Percentiles rank a stretch among this genome's conserved stretches.
Evolutionary conservation across 805 yeast genomes (phyloP).

Genomic region (Lipomyces yamanashiensis): DNA sequence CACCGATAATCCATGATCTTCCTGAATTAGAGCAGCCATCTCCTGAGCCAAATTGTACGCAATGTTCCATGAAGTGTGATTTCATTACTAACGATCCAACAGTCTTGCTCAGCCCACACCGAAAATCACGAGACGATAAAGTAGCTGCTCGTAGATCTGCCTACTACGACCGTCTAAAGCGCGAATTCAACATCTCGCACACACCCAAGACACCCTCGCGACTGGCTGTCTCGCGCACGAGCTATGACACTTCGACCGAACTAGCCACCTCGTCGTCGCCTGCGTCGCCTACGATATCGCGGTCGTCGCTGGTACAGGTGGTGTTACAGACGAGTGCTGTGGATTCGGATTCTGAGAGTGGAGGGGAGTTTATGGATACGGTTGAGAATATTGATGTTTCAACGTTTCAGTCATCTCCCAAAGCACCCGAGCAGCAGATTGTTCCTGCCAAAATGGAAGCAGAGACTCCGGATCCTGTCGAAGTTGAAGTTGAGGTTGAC

Average conservation of each 20-base stretch:
- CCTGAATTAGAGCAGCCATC: no score
- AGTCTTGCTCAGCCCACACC: no score
- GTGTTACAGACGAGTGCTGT: background rate
- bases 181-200: conserved; percentile 6
- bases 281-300: background rate
- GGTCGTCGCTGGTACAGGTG: background rate
- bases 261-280: conserved; percentile 10
- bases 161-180: conserved; percentile 1
- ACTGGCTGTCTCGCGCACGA: conserved; percentile 26
- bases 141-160: conserved; percentile 1
- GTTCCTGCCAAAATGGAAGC: background rate
- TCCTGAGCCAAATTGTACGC: no score
- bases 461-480: background rate
- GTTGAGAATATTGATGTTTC: conserved; percentile 16
- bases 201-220: conserved; percentile 31
- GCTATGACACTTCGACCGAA: conserved; percentile 32
- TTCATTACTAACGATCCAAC: no score
- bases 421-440: background rate
- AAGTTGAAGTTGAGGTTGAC: background rate
- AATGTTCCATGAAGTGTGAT: no score
- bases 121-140: background rate
- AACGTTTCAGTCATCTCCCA: background rate
- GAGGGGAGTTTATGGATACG: conserved; percentile 23
- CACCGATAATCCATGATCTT: no score
- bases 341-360: conserved; percentile 20